These are phyloP conservation scores for Botrytis elliptica DNA, from an alignment of 2,329 filamentous ascomycete species.

Conservation along the genomic window DNA sequence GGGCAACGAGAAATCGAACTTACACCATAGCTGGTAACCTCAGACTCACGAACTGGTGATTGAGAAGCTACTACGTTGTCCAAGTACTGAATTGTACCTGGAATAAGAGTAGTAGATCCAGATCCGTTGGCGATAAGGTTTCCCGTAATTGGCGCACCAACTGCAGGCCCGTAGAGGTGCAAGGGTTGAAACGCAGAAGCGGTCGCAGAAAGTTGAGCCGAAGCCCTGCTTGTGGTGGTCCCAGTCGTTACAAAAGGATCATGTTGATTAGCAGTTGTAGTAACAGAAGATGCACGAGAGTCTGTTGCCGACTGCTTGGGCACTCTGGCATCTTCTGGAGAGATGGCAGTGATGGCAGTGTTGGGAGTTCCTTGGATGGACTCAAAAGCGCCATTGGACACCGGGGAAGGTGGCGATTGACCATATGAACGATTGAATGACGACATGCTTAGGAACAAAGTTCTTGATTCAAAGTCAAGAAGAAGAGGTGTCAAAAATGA, in stretches of 20 bases:
- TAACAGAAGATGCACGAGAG: slow-evolving; percentile 32
- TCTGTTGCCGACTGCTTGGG: slow-evolving; percentile 29
- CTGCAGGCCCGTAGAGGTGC: slow-evolving; percentile 8
- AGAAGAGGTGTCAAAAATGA: slow-evolving; percentile 12
- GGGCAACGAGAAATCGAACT: neutral
- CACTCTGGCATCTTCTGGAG: slow-evolving; percentile 51
- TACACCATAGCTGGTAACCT: slow-evolving; percentile 21
- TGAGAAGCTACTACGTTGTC: slow-evolving; percentile 19
- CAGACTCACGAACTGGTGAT: slow-evolving; percentile 12
- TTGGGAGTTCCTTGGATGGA: slow-evolving; percentile 64
- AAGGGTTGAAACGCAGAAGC: slow-evolving; percentile 61
- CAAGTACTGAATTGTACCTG: slow-evolving; percentile 21
- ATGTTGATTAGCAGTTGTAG: slow-evolving; percentile 26
- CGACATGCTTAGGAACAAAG: slow-evolving; percentile 20
- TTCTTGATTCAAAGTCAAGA: neutral
- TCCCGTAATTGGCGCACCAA: neutral
- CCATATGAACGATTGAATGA: slow-evolving; percentile 20
- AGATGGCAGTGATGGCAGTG: slow-evolving; percentile 62
- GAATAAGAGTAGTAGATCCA: slow-evolving; percentile 10
- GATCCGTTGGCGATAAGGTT: slow-evolving; percentile 21
- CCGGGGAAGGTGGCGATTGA: slow-evolving; percentile 40
- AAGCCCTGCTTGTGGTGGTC: slow-evolving; percentile 37
- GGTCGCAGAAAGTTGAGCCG: slow-evolving; percentile 60
- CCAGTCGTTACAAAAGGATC: slow-evolving; percentile 52
- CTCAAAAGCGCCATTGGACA: slow-evolving; percentile 50